These are phyloP conservation scores for Quercus rubra DNA, from an alignment of 306 rosid species.

Conservation along the genomic window DNA sequence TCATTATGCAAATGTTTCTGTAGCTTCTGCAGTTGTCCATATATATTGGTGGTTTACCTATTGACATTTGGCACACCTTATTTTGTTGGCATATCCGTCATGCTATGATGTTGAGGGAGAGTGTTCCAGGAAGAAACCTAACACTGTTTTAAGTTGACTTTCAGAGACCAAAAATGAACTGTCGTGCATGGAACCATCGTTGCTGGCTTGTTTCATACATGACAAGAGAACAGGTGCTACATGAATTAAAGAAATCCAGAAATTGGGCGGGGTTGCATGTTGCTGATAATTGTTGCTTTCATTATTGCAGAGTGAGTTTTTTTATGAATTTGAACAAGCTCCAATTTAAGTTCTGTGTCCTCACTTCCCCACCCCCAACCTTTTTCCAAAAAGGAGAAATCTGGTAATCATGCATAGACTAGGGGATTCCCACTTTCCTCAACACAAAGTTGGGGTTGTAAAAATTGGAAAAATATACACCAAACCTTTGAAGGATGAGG, in stretches of 20 bases:
- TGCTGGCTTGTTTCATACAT: constrained; percentile 82
- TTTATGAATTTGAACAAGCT: constrained; percentile 6
- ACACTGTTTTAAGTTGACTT: constrained; percentile 10
- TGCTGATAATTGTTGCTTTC: constrained; percentile 84
- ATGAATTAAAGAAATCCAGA: constrained; percentile 63
- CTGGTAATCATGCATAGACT: no score
- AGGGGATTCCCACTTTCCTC: no score
- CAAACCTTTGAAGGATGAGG: no score
- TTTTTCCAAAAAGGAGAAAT: no score
- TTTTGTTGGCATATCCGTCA: not conserved
- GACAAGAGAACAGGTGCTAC: constrained; percentile 58
- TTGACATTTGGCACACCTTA: not conserved
- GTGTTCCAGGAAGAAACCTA: not conserved
- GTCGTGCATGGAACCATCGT: constrained; percentile 93
- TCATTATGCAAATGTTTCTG: not conserved
- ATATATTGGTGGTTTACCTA: constrained; percentile 3
- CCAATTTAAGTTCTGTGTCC: no score
- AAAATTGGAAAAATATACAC: no score
- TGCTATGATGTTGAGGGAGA: not conserved
- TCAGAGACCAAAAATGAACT: constrained; percentile 91
- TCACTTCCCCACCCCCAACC: no score
- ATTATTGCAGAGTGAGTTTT: constrained; percentile 76
- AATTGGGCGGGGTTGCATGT: constrained; percentile 76
- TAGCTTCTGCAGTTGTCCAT: not conserved
- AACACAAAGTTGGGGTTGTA: no score